Evolutionary conservation across 2,329 filamentous ascomycete genomes (phyloP), one percentile per base, ranked within the genome.

Genomic region (Colletotrichum lindemuthianum): DNA sequence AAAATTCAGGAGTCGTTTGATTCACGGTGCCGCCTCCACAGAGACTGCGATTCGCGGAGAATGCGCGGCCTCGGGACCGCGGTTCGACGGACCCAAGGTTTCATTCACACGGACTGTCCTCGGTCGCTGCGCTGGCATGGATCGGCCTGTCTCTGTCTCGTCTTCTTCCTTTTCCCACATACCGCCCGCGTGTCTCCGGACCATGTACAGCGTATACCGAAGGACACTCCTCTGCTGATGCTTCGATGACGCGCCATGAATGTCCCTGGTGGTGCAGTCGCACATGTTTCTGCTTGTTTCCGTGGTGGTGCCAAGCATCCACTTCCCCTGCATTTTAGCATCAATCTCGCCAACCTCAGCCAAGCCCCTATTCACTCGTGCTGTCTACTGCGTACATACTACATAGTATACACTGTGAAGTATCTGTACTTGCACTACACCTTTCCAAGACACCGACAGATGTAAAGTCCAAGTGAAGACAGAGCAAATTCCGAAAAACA

Each of bases 241-340:
- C 8, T 16, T 37, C 54, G 15, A 58, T 57, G 53, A 48, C 44
- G 54, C 44, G 54, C 16, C 16, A n/a, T 45, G 8, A 24, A 37
- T 15, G 34, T 37, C 3, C 24, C 13, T 53, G 33, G n/a, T 4
- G 39, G n/a, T 8, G 33, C 37, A 10, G 43, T 40, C 6, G 13
- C 37, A 16, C 15, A 15, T 51, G 57, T 47, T 65, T 55, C 24
- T 33, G 16, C 45, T 56, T 65, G 58, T 44, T 50, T 61, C 34
- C 16, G 13, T 8, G 45, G 61, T 16, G 45, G 58, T 57, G 51
- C 61, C 61, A 65, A 65, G 61, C 47, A 43, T 24, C 58, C 58
- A 56, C 36, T 51, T 65, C 61, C 61, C 58, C 61, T 65, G 58
- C 58, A 65, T 65, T 52, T 60, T 24, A 60, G 34, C 51, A 34